Evolutionary conservation across 805 yeast genomes (phyloP).

Genomic region (Saccharomyces paradoxus): DNA sequence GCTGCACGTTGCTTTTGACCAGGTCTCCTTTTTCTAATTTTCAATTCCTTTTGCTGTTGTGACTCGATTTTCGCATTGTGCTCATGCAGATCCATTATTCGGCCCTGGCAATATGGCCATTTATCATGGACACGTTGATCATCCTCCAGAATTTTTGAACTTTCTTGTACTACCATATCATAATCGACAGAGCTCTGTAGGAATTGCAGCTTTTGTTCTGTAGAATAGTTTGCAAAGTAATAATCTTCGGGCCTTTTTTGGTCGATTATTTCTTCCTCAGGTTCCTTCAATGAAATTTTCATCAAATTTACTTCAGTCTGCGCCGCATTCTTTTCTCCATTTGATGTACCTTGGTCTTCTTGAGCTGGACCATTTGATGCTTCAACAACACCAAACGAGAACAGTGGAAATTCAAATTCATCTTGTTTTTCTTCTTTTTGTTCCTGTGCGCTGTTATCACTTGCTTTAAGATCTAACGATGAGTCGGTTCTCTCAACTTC

Average conservation of each 20-base stretch:
- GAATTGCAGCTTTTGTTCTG: conserved; percentile 11
- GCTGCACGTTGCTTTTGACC: conserved; percentile 30
- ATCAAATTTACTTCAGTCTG: conserved; percentile 13
- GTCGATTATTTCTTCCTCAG: conserved; percentile 9
- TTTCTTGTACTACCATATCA: conserved; percentile 12
- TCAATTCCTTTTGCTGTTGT: conserved; percentile 6
- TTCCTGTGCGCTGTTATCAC: conserved; percentile 7
- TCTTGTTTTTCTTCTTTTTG: conserved; percentile 8
- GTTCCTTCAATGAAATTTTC: conserved; percentile 23
- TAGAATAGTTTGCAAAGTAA: conserved; percentile 16
- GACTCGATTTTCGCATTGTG: conserved; percentile 16
- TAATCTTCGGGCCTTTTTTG: conserved; percentile 20
- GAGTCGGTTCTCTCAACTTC: conserved; percentile 8
- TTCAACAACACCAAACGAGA: conserved; percentile 13
- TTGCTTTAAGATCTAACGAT: background rate
- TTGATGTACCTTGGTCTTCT: background rate
- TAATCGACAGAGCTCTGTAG: conserved; percentile 14
- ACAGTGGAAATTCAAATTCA: conserved; percentile 26
- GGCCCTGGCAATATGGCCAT: conserved; percentile 10
- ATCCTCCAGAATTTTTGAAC: background rate
- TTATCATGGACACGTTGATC: conserved; percentile 3
- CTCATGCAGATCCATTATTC: conserved; percentile 9
- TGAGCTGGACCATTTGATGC: background rate
- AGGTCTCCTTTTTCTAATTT: conserved; percentile 20
- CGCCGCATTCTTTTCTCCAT: conserved; percentile 4